Evolutionary conservation across 2,329 filamentous ascomycete genomes (phyloP).

Genomic region (Colletotrichum tabaci): DNA sequence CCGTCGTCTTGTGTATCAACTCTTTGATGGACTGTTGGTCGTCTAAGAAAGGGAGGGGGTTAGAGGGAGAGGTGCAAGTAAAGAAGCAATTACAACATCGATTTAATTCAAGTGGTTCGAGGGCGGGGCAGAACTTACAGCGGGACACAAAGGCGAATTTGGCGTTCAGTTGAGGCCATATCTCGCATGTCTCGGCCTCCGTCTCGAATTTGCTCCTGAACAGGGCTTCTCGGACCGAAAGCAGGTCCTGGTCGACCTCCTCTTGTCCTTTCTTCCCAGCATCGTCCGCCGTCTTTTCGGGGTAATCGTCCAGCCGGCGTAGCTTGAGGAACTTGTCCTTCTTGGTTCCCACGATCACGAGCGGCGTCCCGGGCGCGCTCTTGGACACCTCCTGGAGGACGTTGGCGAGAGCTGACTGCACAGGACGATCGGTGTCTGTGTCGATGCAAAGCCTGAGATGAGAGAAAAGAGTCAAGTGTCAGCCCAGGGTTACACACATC

Average conservation of each 20-base stretch:
- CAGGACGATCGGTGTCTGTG: slow-evolving; percentile 44
- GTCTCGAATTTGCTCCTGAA: slow-evolving; percentile 10
- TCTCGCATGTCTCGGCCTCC: not conserved
- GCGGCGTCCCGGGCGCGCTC: slow-evolving; percentile 44
- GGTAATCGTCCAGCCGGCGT: not conserved
- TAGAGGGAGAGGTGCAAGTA: too few relatives aligned
- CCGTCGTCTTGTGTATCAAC: slow-evolving; percentile 19
- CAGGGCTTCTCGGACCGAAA: not conserved
- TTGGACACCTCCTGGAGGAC: slow-evolving; percentile 45
- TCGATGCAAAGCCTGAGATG: slow-evolving; percentile 47
- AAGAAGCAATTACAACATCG: not conserved
- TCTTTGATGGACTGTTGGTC: slow-evolving; percentile 36
- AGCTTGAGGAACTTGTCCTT: slow-evolving; percentile 46
- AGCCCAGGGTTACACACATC: not conserved
- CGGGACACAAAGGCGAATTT: slow-evolving; percentile 31
- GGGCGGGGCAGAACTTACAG: slow-evolving; percentile 1
- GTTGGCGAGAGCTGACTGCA: slow-evolving; percentile 47
- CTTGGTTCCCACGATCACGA: slow-evolving; percentile 48
- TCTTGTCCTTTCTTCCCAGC: too few relatives aligned
- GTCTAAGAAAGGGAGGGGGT: slow-evolving; percentile 14
- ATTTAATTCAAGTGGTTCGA: not conserved
- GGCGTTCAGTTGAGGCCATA: slow-evolving; percentile 18
- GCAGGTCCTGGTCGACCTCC: not conserved
- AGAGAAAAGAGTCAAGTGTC: not conserved
- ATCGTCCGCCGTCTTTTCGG: not conserved